Evolutionary conservation across 2,329 filamentous ascomycete genomes (phyloP), one percentile per base, ranked within the genome.

Genomic region (Dactylellina cionopaga): DNA sequence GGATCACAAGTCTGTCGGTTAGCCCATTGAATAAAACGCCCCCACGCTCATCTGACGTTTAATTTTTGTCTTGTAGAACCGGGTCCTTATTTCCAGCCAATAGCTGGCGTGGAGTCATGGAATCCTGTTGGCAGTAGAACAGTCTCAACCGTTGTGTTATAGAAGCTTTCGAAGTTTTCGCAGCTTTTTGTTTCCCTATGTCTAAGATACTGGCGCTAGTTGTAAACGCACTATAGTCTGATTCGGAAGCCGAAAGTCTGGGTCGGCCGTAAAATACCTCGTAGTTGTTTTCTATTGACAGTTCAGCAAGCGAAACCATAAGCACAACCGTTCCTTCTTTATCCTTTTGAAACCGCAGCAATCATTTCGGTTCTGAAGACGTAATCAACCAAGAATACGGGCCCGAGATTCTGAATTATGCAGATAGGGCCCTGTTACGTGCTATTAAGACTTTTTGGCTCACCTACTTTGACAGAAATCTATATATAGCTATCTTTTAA

Each of bases 271-370:
- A n/a, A n/a, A 27, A 7, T 58, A 15, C 44, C 25, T 13, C 15
- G 54, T 58, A 24, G 37, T 25, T 41, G 33, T 43, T 41, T 31
- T 19, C 5, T n/a, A 46, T 27, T 58, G 54, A 46, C 54, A 58
- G 27, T 46, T 58, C 54, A 58, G 37, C 54, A 58, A 58, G 54
- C 54, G 54, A 46, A 9, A 1, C 5, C 9, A 17, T 29, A 43
- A 24, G 7, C 15, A 11, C 33, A 33, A 24, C 9, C 15, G 10
- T 24, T 17, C 54, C 54, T 46, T 44, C 10, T 10, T 43, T 46
- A 58, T 5, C 54, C 39, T 44, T 31, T 22, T 33, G 7, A 46
- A 58, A 27, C 54, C 54, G 54, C n/a, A 41, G 13, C 19, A 17
- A n/a, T n/a, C n/a, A n/a, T n/a, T n/a, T n/a, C n/a, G n/a, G n/a